phyloP scores from a whole-genome alignment of 208 protist species.

The Trypanosoma avium region DNA sequence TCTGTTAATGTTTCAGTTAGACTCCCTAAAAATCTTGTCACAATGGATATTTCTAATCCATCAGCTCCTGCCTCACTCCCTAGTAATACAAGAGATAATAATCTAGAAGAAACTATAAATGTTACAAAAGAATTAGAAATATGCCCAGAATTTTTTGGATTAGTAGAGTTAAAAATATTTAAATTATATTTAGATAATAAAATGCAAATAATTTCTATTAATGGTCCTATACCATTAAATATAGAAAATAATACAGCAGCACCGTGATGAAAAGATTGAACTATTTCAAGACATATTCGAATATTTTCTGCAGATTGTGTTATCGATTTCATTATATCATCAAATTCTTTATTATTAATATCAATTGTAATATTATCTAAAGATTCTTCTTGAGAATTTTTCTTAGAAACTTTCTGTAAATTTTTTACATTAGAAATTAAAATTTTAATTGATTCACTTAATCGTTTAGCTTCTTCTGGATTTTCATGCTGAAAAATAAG shows the following conservation, averaged over 20 bases:
- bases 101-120: slow-evolving; percentile 16
- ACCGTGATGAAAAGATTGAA: slow-evolving; percentile 24
- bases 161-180: not conserved
- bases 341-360: slow-evolving; percentile 1
- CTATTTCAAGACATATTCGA: slow-evolving; percentile 10
- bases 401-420: not conserved
- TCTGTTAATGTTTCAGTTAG: not conserved
- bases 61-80: slow-evolving; percentile 20
- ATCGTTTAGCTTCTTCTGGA: slow-evolving; percentile 9
- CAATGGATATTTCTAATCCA: slow-evolving; percentile 1
- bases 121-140: slow-evolving; percentile 7
- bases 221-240: slow-evolving; percentile 9
- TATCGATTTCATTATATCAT: not conserved
- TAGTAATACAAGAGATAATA: slow-evolving; percentile 20
- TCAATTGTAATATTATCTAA: not conserved
- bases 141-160: not conserved
- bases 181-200: not conserved
- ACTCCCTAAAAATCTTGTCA: not conserved
- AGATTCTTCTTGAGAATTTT: not conserved
- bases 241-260: slow-evolving; percentile 32
- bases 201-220: slow-evolving; percentile 15
- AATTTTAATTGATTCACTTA: not conserved
- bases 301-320: slow-evolving; percentile 4
- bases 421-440: not conserved
- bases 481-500: slow-evolving; percentile 23